Evolutionary conservation across 257 asterid genomes (phyloP).

Genomic region (Linderniella brevidens): DNA sequence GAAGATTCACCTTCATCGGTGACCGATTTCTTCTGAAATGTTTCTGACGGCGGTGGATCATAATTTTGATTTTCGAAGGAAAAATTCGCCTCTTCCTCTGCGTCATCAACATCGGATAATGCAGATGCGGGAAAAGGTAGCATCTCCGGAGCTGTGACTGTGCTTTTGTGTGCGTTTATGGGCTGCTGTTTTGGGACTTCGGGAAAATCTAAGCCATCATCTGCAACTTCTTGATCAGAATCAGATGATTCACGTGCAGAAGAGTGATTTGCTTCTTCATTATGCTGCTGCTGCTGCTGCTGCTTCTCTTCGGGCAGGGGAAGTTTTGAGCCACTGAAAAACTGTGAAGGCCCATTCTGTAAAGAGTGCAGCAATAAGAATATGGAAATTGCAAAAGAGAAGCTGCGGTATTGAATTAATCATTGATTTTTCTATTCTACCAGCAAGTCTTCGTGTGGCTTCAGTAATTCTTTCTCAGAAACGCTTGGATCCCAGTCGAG

Average conservation of each 20-base stretch:
- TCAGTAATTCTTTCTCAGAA: constrained; percentile 56
- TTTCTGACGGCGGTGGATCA: constrained; percentile 13
- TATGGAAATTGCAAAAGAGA: constrained; percentile 4
- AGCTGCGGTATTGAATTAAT: constrained; percentile 1
- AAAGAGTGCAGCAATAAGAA: constrained; percentile 9
- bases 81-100: constrained; percentile 25
- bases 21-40: constrained; percentile 16
- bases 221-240: no score
- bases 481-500: constrained; percentile 89
- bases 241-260: no score
- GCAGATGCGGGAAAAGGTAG: constrained; percentile 80
- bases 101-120: constrained; percentile 41
- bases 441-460: constrained; percentile 80
- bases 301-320: constrained; percentile 18
- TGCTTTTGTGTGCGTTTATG: constrained; percentile 24
- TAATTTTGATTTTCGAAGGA: constrained; percentile 12
- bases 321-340: constrained; percentile 41
- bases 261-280: no score
- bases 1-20: constrained; percentile 13
- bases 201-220: constrained; percentile 54
- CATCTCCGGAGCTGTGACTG: constrained; percentile 56
- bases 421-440: no score
- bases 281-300: no score
- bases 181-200: constrained; percentile 72
- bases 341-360: constrained; percentile 72